Percentiles rank a stretch among this genome's conserved stretches.
Conservation (phyloP, 2,329 filamentous ascomycete genomes). For the Aspergillus luchuensis region DNA sequence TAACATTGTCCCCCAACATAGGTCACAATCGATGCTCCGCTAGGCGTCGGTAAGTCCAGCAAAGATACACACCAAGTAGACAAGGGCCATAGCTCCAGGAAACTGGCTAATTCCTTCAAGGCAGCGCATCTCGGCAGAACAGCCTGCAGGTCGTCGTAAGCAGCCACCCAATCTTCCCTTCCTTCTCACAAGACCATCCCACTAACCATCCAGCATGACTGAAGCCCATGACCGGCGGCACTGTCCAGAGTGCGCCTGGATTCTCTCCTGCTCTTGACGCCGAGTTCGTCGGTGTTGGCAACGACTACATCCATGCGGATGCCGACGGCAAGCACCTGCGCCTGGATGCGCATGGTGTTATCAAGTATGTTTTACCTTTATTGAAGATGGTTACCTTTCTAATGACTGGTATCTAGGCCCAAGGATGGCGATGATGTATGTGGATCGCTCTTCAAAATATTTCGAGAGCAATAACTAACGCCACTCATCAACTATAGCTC, state of each 20-base stretch:
- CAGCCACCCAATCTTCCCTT: background rate
- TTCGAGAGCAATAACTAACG: background rate
- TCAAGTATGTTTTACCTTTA: slow-evolving; percentile 38
- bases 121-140: slow-evolving; percentile 39
- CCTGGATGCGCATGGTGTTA: slow-evolving; percentile 43
- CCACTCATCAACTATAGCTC: slow-evolving; percentile 20
- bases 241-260: slow-evolving; percentile 37
- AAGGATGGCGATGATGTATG: slow-evolving; percentile 37
- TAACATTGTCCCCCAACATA: slow-evolving; percentile 14
- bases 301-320: slow-evolving; percentile 48
- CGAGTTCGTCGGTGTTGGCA: slow-evolving; percentile 40
- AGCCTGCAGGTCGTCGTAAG: slow-evolving; percentile 42
- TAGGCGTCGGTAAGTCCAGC: slow-evolving; percentile 35
- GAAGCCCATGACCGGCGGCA: slow-evolving; percentile 43
- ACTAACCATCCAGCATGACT: background rate
- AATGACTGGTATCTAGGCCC: no score
- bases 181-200: background rate
- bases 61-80: background rate
- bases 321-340: slow-evolving; percentile 43
- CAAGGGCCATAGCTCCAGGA: background rate
- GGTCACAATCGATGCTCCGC: slow-evolving; percentile 35
- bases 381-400: no score
- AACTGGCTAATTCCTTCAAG: slow-evolving; percentile 22
- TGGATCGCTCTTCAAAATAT: no score
- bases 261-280: slow-evolving; percentile 43